Evolutionary conservation across 306 rosid species (phyloP).

Genomic region (Dicorynia guianensis): DNA sequence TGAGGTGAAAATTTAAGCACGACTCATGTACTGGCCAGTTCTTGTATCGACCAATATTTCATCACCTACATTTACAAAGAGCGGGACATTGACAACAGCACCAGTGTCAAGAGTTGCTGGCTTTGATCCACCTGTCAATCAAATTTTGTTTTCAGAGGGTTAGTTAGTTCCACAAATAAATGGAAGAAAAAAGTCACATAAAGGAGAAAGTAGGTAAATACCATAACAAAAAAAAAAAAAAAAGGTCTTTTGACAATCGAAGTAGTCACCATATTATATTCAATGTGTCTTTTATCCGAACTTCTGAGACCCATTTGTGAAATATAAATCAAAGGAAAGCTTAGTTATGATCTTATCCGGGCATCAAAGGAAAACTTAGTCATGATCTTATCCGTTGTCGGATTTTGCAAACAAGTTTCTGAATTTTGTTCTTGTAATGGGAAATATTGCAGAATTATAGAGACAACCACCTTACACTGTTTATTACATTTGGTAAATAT

Average conservation of each 20-base stretch:
- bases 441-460: neutral
- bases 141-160: constrained; percentile 34
- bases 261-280: neutral
- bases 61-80: constrained; percentile 80
- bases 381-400: neutral
- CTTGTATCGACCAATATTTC: constrained; percentile 85
- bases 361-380: neutral
- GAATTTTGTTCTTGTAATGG: neutral
- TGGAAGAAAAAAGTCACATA: too few species aligned
- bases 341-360: neutral
- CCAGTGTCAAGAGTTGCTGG: constrained; percentile 97
- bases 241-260: neutral
- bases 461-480: neutral
- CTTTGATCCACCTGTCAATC: constrained; percentile 83
- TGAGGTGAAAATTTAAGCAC: constrained; percentile 61
- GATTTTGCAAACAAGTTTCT: neutral
- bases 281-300: too few species aligned
- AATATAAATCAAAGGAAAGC: neutral
- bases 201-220: too few species aligned
- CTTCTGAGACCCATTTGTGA: neutral
- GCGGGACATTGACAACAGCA: constrained; percentile 81
- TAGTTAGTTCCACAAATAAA: neutral
- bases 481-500: neutral
- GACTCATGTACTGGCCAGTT: constrained; percentile 89
- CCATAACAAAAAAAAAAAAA: too few species aligned